Evolutionary conservation across 257 asterid genomes (phyloP).

Genomic region (Orobanche coerulescens): DNA sequence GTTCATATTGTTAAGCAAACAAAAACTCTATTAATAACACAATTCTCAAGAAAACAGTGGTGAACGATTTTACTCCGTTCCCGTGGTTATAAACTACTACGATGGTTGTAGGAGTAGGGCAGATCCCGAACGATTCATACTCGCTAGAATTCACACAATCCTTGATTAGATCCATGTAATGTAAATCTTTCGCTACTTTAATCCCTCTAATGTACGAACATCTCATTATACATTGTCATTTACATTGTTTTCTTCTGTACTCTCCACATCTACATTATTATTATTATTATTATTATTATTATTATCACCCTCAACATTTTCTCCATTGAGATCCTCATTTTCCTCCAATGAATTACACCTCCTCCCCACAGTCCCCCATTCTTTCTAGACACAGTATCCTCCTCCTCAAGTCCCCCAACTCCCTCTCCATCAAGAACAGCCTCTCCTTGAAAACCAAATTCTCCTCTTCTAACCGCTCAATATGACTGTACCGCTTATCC

Average conservation of each 20-base stretch:
- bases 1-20: too few relatives aligned
- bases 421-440: conserved; percentile 42
- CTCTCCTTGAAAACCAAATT: conserved; percentile 46
- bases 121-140: too few relatives aligned
- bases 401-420: conserved; percentile 38
- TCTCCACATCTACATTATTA: conserved; percentile 4
- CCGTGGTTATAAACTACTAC: too few relatives aligned
- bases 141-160: background rate
- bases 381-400: conserved; percentile 34
- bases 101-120: too few relatives aligned
- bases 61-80: too few relatives aligned
- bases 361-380: conserved; percentile 22
- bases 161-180: background rate
- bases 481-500: conserved; percentile 43
- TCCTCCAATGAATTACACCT: conserved; percentile 38
- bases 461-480: conserved; percentile 47
- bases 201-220: too few relatives aligned
- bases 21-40: too few relatives aligned
- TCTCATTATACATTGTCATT: background rate
- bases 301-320: conserved; percentile 23
- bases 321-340: conserved; percentile 34
- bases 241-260: background rate
- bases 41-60: too few relatives aligned
- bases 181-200: background rate
- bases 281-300: conserved; percentile 1